A percentile compares a stretch with the other conserved stretches of the same genome.
Evolutionary conservation across 352 stramenopile genomes (phyloP).

Genomic region (Bremia lactucae): DNA sequence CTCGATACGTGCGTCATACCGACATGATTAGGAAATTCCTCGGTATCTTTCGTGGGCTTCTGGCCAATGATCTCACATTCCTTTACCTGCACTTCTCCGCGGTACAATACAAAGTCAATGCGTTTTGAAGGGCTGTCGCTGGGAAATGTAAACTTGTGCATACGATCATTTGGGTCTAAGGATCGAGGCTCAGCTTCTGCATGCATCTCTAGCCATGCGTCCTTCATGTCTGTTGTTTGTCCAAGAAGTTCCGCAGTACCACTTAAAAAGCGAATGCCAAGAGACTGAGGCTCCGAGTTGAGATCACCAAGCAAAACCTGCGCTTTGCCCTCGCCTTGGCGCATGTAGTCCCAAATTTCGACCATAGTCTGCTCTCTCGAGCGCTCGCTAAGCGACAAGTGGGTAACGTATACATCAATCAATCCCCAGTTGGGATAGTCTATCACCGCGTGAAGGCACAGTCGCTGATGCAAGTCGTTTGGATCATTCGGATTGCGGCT

Average conservation of each 20-base stretch:
- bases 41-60: constrained; percentile 55
- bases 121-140: constrained; percentile 76
- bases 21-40: constrained; percentile 38
- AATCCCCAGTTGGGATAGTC: constrained; percentile 48
- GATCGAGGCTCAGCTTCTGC: constrained; percentile 52
- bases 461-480: constrained; percentile 75
- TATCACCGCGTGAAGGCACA: constrained; percentile 74
- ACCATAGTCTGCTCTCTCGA: constrained; percentile 65
- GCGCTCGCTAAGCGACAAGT: constrained; percentile 71
- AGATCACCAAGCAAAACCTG: constrained; percentile 79
- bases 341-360: constrained; percentile 79
- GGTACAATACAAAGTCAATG: constrained; percentile 81
- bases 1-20: constrained; percentile 71
- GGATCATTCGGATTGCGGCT: constrained; percentile 71
- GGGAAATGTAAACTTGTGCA: constrained; percentile 73
- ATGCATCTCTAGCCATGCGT: constrained; percentile 65
- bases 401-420: constrained; percentile 82
- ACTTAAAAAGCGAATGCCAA: constrained; percentile 69
- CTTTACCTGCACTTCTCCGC: constrained; percentile 48
- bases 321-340: constrained; percentile 38
- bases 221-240: constrained; percentile 53
- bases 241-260: constrained; percentile 42
- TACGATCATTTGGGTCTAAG: constrained; percentile 25
- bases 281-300: constrained; percentile 79
- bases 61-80: constrained; percentile 72